Base-by-base conservation (phyloP, 345 rosid genomes). In the Limnanthes douglasii region DNA sequence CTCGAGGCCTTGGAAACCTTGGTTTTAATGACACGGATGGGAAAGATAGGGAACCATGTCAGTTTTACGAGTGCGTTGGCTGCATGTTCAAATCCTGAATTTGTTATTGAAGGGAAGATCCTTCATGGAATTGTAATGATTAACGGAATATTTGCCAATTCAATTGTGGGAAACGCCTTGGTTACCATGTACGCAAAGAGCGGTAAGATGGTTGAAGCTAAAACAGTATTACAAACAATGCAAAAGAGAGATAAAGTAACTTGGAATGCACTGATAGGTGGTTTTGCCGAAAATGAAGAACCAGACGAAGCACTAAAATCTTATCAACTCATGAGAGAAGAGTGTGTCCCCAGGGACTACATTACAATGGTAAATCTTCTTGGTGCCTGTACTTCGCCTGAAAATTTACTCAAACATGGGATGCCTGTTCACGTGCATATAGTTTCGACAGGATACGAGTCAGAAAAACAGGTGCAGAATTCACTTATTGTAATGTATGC, bases 211-310 rank as follows among this genome's bases (percentile, higher is more conserved):
- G 38, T 15, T 15, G 72, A 66, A 43, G 78, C 93, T 6, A 50
- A 51, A 53, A 46, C 37, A 40, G 78, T 71, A 35, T 75, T 78
- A 42, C 28, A 56, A 42, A 54, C 44, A 34, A 53, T 62, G 75
- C 51, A 71, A 15, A 57, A 37, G 48, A 62, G 46, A 51, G 71
- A 75, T 39, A 45, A 31, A 31, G 80, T 78, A 34, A 73, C 82
- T 41, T 86, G 93, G 82, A 86, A 82, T 71, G 88, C 95, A 28
- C 68, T 78, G 22, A 71, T 86, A 32, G 83, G 95, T 37, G 86
- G 82, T 15, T 41, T 63, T 60, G 78, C 73, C 13, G 86, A 73
- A 44, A 66, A 68, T 51, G 66, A 64, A 53, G 64, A 75, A 40
- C 11, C 54, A 1, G 43, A 46, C 15, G 63, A 52, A 12, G 90